phyloP scores from a whole-genome alignment of 345 rosid genomes.

The Brassica juncea region DNA sequence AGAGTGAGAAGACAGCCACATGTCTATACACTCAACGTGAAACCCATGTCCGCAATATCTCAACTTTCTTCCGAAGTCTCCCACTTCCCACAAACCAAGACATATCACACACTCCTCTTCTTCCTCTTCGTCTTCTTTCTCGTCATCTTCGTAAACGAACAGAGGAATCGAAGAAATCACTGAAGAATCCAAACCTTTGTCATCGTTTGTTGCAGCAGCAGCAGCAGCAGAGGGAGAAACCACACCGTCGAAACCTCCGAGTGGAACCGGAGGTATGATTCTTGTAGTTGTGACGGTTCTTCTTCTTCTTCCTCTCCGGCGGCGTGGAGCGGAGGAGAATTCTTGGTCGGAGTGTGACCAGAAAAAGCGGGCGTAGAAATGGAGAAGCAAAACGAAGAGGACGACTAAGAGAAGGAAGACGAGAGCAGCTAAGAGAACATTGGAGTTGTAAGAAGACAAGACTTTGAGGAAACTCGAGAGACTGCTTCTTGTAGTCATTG shows the following conservation, averaged over 20 bases:
- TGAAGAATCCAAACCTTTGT: conserved; percentile 63
- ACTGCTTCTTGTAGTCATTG: conserved; percentile 17
- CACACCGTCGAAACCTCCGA: conserved; percentile 28
- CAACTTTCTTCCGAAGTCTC: conserved; percentile 61
- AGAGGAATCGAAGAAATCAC: conserved; percentile 64
- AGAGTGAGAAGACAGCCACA: conserved; percentile 72
- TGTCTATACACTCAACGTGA: conserved; percentile 80
- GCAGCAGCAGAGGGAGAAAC: neutral
- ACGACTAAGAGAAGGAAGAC: conserved; percentile 68
- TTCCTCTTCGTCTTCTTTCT: conserved; percentile 10
- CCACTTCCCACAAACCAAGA: conserved; percentile 60
- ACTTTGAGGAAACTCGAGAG: conserved; percentile 40
- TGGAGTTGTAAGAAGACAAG: conserved; percentile 67
- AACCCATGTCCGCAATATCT: conserved; percentile 69
- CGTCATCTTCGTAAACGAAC: conserved; percentile 48
- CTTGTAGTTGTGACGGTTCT: conserved; percentile 45
- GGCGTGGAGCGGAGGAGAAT: conserved; percentile 27
- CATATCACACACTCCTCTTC: conserved; percentile 72
- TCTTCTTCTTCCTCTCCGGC: conserved; percentile 38
- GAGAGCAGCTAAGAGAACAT: conserved; percentile 71
- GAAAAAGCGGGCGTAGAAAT: conserved; percentile 77
- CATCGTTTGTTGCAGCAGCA: neutral
- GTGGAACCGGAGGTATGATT: conserved; percentile 34
- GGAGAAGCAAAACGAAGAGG: conserved; percentile 79
- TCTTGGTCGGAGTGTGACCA: conserved; percentile 50